Evolutionary conservation across 2,329 filamentous ascomycete genomes (phyloP), one percentile per base, ranked within the genome.

Genomic region (Periconia digitata): DNA sequence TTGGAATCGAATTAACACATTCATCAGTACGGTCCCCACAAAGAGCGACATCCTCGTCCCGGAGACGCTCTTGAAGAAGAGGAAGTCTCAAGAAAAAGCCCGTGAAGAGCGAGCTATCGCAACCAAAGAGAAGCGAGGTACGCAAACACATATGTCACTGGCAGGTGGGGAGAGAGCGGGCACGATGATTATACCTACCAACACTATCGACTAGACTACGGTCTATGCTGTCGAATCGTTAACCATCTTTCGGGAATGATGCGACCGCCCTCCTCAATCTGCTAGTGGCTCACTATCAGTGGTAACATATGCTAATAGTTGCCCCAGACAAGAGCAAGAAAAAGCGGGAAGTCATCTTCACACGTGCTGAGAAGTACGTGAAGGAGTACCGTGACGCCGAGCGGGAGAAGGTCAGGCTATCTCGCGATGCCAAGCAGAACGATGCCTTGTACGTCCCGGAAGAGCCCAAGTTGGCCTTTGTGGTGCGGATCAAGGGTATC

Each of bases 241-340:
- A 90, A 95, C 90, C 90, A 95, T 95, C 91, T 96, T 96, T 96
- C 91, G 91, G 92, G 91, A 90, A 91, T 96, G 94, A 97, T 60
- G 55, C 63, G 54, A 62, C 62, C 55, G 60, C 55, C 59, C 56
- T 62, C 55, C 52, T 53, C 46, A 42, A 53, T 59, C 45, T 51
- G 39, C 43, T 50, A 36, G 50, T 43, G 34, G 42, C 42, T 13
- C 29, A 12, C 27, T 13, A 15, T 3, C 6, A 18, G 4, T 22
- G n/a, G 38, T 40, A 44, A 43, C 34, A 47, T 44, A 46, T 41
- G 62, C 72, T 76, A 59, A 76, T 66, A 64, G 62, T 56, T 55
- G 44, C 47, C 27, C 40, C 58, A 72, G 69, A 99, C 90, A 86
- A 89, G 82, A 94, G 89, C 85, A 99, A 97, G 86, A 88, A 95